Conservation (phyloP, 257 asterid genomes). For the Solanum peruvianum region DNA sequence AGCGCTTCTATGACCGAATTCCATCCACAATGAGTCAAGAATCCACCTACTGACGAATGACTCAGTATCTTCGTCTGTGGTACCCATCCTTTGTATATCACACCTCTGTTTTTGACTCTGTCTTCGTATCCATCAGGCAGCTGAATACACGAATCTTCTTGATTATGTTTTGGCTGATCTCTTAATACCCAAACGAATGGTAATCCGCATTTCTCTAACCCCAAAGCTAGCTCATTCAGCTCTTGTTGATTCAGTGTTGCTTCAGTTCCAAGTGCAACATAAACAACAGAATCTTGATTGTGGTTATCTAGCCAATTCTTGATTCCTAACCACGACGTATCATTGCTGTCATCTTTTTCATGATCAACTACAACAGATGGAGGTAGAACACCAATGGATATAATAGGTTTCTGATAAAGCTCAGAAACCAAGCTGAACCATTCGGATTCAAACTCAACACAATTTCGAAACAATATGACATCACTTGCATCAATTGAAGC, state of each 20-base stretch:
- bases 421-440: constrained; percentile 44
- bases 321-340: constrained; percentile 32
- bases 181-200: constrained; percentile 80
- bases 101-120: constrained; percentile 24
- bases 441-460: constrained; percentile 59
- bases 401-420: constrained; percentile 48
- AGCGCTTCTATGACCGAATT: constrained; percentile 72
- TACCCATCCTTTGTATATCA: constrained; percentile 45
- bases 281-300: constrained; percentile 29
- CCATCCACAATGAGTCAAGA: constrained; percentile 87
- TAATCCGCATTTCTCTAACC: constrained; percentile 47
- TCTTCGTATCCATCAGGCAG: constrained; percentile 46
- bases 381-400: constrained; percentile 55
- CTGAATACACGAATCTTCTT: constrained; percentile 16
- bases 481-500: constrained; percentile 45
- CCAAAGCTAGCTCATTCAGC: constrained; percentile 47
- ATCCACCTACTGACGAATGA: constrained; percentile 50
- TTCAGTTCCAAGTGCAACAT: constrained; percentile 86
- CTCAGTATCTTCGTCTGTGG: constrained; percentile 64
- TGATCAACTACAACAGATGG: constrained; percentile 13
- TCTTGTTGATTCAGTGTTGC: constrained; percentile 34
- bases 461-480: constrained; percentile 47
- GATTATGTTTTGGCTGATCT: constrained; percentile 16
- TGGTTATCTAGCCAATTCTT: constrained; percentile 44
- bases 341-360: not conserved